Evolutionary conservation across 2,329 filamentous ascomycete genomes (phyloP).

Genomic region (Rosellinia necatrix): DNA sequence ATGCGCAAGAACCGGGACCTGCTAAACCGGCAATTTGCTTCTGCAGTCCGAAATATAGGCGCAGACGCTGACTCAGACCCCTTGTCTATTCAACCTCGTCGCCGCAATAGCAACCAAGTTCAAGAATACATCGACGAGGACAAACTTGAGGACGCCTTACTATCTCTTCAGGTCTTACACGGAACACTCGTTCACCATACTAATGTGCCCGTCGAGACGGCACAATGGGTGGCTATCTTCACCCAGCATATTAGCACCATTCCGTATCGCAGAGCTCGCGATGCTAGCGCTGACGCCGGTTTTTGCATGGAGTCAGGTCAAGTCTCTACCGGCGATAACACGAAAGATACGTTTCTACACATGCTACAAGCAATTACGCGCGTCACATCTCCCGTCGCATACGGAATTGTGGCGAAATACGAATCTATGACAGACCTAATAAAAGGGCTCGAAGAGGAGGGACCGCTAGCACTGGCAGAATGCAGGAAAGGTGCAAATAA

Average conservation of each 20-base stretch:
- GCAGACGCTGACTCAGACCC: conserved; percentile 38
- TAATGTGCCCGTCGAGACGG: conserved; percentile 62
- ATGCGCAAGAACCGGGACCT: conserved; percentile 70
- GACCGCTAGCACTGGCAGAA: conserved; percentile 65
- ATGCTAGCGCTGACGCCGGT: conserved; percentile 56
- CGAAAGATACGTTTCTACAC: conserved; percentile 69
- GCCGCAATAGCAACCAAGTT: conserved; percentile 47
- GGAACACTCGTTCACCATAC: conserved; percentile 73
- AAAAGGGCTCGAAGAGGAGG: conserved; percentile 59
- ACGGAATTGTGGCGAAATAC: conserved; percentile 68
- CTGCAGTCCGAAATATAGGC: conserved; percentile 60
- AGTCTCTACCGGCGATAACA: conserved; percentile 69
- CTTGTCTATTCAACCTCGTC: conserved; percentile 36
- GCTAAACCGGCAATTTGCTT: conserved; percentile 70
- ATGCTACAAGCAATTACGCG: conserved; percentile 78
- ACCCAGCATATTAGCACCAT: conserved; percentile 80
- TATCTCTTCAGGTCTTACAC: conserved; percentile 72
- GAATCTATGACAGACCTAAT: conserved; percentile 62
- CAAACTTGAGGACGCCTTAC: conserved; percentile 69
- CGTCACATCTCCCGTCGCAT: conserved; percentile 73
- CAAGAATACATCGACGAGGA: conserved; percentile 67
- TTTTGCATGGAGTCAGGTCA: conserved; percentile 84
- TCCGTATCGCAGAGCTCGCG: conserved; percentile 66
- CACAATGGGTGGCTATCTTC: conserved; percentile 73
- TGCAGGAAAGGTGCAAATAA: conserved; percentile 62